Evolutionary conservation across 345 rosid species (phyloP), one percentile per base, ranked within the genome.

Genomic region (Viola odorata): DNA sequence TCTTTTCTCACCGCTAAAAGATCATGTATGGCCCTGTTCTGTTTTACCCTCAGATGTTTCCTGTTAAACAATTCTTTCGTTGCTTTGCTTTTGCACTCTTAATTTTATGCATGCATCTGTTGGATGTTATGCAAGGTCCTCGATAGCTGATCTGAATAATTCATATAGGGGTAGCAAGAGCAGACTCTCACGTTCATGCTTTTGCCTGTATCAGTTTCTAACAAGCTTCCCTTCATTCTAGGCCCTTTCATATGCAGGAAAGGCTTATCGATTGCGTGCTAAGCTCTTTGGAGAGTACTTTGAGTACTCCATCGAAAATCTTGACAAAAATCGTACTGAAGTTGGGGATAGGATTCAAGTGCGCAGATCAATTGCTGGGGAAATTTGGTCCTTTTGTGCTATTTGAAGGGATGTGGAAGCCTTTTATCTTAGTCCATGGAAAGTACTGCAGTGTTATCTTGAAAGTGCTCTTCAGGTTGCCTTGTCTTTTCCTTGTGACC

Each of bases 391-490:
- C 8, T 75, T 78, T 50, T 74, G 81, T 51, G 56, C 55, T 45
- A 58, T 57, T 68, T 64, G 68, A 36, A 69, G 74, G 76, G 80
- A 87, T 53, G 38, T 76, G 44, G 82, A 77, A 63, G 71, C 66
- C 60, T 77, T 60, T 57, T 80, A 90, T 78, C 82, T 90, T 69
- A 94, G 97, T 72, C 84, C 95, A 36, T 94, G 97, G 96, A 86
- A 79, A 68, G 81, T 82, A 63, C 84, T 94, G 61, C 90, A 94
- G 16, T 77, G 87, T 72, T 90, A 87, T 69, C 84, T 94, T 65
- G 99, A 94, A 73, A 94, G 99, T 82, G 83, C 78, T 67, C 83
- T 90, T 67, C 97, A 94, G 95, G 98, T 92, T 57, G 57, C 75
- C 54, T 41, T 62, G 58, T 51, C 40, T 57, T 58, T 40, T 6